Evolutionary conservation across 2,329 filamentous ascomycete genomes (phyloP).

Genomic region (Chaetoscypha palmicola): DNA sequence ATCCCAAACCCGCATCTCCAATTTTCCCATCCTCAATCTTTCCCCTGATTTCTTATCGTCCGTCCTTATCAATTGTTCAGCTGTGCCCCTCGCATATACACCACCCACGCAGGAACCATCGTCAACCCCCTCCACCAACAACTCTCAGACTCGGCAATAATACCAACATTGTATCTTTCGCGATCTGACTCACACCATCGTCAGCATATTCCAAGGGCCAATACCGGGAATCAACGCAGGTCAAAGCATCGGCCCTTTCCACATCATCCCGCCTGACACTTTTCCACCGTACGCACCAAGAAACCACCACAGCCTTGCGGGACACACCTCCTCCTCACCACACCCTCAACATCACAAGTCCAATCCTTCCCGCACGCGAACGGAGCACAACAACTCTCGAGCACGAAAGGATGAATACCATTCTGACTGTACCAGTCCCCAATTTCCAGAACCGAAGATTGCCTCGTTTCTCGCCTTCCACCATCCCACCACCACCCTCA

Average conservation of each 20-base stretch:
- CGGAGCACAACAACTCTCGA: not conserved
- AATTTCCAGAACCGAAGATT: not conserved
- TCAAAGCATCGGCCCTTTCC: not conserved
- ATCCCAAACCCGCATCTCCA: not conserved
- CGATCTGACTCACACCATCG: slow-evolving; percentile 5
- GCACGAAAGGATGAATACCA: not conserved
- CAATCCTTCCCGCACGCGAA: not conserved
- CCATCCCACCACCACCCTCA: too few relatives aligned
- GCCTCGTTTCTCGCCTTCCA: not conserved
- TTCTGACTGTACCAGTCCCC: not conserved
- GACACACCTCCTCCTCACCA: not conserved
- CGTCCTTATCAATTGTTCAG: too few relatives aligned
- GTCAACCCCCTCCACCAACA: too few relatives aligned
- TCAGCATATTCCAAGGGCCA: too few relatives aligned
- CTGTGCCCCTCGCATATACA: not conserved
- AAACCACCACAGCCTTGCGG: not conserved
- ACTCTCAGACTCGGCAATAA: not conserved
- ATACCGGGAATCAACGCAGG: too few relatives aligned
- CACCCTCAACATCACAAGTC: not conserved
- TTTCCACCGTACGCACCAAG: not conserved
- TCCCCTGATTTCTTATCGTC: too few relatives aligned
- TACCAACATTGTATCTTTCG: not conserved
- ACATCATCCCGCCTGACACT: too few relatives aligned
- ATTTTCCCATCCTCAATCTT: too few relatives aligned
- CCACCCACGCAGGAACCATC: not conserved